These are phyloP conservation scores for Wallacemonas sp. DNA, from an alignment of 208 protist genomes.

Conservation along the genomic window DNA sequence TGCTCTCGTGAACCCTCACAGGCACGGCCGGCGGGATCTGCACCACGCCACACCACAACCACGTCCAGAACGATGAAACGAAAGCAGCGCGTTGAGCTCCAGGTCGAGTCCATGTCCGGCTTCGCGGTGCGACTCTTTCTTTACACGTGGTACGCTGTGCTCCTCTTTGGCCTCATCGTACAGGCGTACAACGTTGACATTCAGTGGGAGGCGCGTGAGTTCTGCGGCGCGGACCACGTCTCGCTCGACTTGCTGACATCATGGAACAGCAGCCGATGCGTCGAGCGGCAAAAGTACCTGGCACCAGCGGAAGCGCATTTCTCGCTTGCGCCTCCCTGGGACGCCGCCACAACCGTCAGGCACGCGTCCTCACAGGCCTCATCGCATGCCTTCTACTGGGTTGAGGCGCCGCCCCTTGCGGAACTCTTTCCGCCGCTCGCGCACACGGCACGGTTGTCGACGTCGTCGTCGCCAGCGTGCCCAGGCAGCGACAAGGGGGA, in stretches of 20 bases:
- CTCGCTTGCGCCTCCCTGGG: neutral
- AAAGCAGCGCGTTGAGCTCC: constrained; percentile 36
- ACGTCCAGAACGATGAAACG: neutral
- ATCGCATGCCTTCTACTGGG: neutral
- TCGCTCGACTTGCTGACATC: constrained; percentile 38
- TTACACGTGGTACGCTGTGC: constrained; percentile 66
- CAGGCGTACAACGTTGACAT: constrained; percentile 53
- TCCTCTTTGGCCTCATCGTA: constrained; percentile 52
- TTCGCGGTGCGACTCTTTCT: constrained; percentile 47
- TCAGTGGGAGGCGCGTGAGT: constrained; percentile 69
- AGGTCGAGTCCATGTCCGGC: constrained; percentile 77
- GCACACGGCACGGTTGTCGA: no score
- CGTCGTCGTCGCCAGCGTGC: no score
- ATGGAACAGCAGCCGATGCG: constrained; percentile 55
- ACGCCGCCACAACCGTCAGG: no score
- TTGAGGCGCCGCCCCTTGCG: neutral
- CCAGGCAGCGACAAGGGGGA: no score
- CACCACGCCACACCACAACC: neutral
- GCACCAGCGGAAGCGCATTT: neutral
- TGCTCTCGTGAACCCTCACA: no score
- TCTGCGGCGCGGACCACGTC: constrained; percentile 48
- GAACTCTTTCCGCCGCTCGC: neutral
- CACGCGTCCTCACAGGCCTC: neutral
- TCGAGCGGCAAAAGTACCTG: constrained; percentile 32
- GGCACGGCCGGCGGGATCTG: no score